Base-by-base conservation (phyloP, 2,329 filamentous ascomycete species). In the Zalaria sp. region DNA sequence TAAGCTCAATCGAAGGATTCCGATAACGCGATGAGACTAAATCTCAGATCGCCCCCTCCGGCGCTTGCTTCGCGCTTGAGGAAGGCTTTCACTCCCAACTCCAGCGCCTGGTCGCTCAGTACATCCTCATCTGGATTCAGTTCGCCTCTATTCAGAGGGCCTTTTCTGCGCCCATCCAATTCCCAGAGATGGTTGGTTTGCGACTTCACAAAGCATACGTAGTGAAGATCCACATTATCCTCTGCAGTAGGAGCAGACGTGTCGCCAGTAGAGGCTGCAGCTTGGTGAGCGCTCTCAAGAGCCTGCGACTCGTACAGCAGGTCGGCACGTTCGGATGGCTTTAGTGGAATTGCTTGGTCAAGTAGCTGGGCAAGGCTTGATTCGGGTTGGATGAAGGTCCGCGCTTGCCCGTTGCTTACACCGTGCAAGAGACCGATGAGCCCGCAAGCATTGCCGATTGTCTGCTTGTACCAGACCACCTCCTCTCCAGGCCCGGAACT, bases 391-490 rank as follows among this genome's bases (percentile, higher is more conserved):
- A 93, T 73, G 41, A 79, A 73, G 3, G 65, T 62, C 43, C 73
- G 66, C 1, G 83, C 81, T 1, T 72, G 70, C 0, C 87, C 87
- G 60, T 96, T 98, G 37, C 72, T 72, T 0, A 85, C 75, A 11
- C 81, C 83, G 58, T 96, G 91, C 37, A 96, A 60, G 27, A 96
- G 63, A 0, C 83, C 91, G 67, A 95, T 94, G 36, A 94, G 66
- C 0, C 89, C 89, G 60, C 89, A 96, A 1, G 89, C 86, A 58
- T 96, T 93, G 46, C 83, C 75, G 53, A 96, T 95, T 0, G 88
- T 96, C 66, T 96, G 89, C 52, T 77, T 83, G 71, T 88, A 96
- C 91, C 89, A 98, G 5, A 93, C 56, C 0, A 95, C 84, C 4
- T 84, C 80, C 56, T 95, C 85, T 0, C 54, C 56, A 1, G 72